Evolutionary conservation across 1,284 basidiomycete genomes (phyloP).

Genomic region (Tilletia indica): DNA sequence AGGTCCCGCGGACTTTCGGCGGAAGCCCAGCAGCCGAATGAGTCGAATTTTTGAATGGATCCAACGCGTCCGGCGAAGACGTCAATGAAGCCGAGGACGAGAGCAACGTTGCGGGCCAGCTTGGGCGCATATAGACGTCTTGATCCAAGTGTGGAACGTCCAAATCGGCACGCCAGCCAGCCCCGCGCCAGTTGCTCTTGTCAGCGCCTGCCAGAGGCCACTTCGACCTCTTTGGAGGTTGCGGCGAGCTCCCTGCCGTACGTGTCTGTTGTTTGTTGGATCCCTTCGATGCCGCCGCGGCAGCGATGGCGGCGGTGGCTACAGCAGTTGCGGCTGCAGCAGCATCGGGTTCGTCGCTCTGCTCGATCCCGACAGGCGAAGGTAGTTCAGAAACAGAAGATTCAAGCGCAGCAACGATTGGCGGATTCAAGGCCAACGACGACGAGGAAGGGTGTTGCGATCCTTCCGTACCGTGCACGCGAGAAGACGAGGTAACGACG

Average conservation of each 20-base stretch:
- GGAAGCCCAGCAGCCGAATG: not conserved
- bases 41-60: not conserved
- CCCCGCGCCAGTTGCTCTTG: constrained; percentile 13
- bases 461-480: not conserved
- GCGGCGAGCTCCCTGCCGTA: not conserved
- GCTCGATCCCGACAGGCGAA: not conserved
- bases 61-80: not conserved
- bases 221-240: not conserved
- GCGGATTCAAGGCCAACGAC: not conserved
- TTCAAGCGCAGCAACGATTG: not conserved
- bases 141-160: not conserved
- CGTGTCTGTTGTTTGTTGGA: not conserved
- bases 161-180: constrained; percentile 13
- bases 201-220: not conserved
- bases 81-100: not conserved
- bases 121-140: not conserved
- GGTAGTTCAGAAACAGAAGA: constrained; percentile 4
- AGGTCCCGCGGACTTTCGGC: not conserved
- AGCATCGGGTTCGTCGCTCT: not conserved
- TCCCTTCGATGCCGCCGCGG: no score
- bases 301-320: not conserved
- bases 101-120: not conserved
- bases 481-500: not conserved
- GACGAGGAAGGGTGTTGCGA: not conserved
- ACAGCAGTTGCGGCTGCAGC: not conserved